These are phyloP conservation scores for Bruguiera parviflora DNA, from an alignment of 345 rosid species.

Conservation along the genomic window DNA sequence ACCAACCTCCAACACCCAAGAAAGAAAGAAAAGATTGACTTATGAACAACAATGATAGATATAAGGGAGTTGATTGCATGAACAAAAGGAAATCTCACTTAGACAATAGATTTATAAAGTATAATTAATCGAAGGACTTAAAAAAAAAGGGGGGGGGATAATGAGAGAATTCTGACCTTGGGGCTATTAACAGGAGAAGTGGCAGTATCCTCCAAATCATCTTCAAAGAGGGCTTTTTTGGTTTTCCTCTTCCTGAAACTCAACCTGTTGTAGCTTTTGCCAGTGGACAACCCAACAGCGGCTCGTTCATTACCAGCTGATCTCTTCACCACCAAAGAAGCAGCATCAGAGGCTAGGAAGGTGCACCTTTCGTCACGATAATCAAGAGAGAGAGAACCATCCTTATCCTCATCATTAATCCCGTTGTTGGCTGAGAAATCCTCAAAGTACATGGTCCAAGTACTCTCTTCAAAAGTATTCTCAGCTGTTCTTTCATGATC, in stretches of 20 bases:
- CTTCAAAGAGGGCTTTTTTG: conserved; percentile 29
- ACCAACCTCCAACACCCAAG: conserved; percentile 17
- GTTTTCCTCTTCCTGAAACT: conserved; percentile 36
- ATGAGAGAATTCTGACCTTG: conserved; percentile 27
- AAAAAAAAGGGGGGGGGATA: neutral
- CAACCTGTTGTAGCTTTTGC: conserved; percentile 14
- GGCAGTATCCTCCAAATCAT: conserved; percentile 61
- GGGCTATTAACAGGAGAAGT: conserved; percentile 49
- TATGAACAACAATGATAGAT: too few species aligned
- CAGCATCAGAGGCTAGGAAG: conserved; percentile 43
- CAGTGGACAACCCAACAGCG: neutral
- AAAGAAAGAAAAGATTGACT: neutral
- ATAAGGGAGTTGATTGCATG: conserved; percentile 4
- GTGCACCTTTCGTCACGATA: conserved; percentile 8
- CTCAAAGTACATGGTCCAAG: conserved; percentile 61
- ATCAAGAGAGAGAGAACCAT: conserved; percentile 16
- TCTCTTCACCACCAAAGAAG: conserved; percentile 29
- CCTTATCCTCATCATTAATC: neutral
- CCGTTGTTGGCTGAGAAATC: conserved; percentile 34
- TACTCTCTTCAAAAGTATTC: conserved; percentile 39
- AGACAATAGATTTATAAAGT: neutral
- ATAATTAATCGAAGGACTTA: neutral
- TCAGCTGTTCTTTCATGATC: neutral
- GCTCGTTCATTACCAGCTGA: neutral
- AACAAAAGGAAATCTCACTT: neutral